Percentiles rank a stretch among this genome's conserved stretches.
phyloP scores from a whole-genome alignment of 495 filamentous ascomycete genomes.

The Mycothermus thermophilus region DNA sequence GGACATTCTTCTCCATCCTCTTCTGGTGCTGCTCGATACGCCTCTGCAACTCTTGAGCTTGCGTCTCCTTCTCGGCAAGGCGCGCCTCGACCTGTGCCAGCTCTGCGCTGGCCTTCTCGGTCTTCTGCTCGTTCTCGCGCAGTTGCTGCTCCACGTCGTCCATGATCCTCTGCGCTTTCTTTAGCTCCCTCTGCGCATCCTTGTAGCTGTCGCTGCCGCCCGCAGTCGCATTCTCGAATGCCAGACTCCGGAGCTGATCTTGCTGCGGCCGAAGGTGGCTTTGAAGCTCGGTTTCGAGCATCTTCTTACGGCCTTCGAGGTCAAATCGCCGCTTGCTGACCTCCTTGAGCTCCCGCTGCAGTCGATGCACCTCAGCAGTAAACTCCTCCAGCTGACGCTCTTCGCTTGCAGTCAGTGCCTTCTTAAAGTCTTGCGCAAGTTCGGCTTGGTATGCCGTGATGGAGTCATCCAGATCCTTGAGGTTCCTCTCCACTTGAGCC shows the following conservation, averaged over 20 bases:
- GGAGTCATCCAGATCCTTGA: conserved; percentile 62
- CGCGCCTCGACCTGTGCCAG: conserved; percentile 48
- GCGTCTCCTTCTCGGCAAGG: conserved; percentile 50
- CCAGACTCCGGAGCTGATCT: conserved; percentile 72
- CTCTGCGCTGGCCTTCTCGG: conserved; percentile 47
- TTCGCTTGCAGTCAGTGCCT: conserved; percentile 68
- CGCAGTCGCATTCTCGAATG: conserved; percentile 49
- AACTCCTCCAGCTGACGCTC: conserved; percentile 67
- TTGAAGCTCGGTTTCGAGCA: conserved; percentile 69
- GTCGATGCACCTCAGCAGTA: conserved; percentile 49
- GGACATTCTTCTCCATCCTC: conserved; percentile 79
- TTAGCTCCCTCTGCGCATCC: conserved; percentile 69
- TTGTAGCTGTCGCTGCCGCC: conserved; percentile 54
- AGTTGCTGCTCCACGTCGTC: conserved; percentile 52
- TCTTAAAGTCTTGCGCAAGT: conserved; percentile 77
- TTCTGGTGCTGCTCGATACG: conserved; percentile 82
- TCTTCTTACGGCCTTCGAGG: conserved; percentile 62
- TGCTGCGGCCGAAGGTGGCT: conserved; percentile 75
- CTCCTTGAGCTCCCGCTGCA: conserved; percentile 61
- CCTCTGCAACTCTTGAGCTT: conserved; percentile 60
- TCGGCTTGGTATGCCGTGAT: conserved; percentile 63
- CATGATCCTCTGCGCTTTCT: conserved; percentile 50
- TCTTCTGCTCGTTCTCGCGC: conserved; percentile 53
- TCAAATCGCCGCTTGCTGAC: conserved; percentile 60
- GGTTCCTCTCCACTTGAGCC: conserved; percentile 60